Evolutionary conservation across 129 eudicot species (phyloP).

Genomic region (Cynara cardunculus): DNA sequence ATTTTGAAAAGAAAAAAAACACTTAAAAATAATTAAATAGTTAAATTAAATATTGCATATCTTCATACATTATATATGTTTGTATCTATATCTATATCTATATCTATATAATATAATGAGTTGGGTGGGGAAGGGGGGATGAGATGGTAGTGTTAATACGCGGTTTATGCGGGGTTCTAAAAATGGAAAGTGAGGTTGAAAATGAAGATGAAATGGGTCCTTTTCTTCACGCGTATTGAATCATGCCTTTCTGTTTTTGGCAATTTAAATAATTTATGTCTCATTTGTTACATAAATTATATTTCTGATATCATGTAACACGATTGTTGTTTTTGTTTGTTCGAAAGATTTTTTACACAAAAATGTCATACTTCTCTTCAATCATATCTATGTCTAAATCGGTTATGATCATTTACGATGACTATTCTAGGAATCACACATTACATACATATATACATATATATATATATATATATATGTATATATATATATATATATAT

Average conservation of each 20-base stretch:
- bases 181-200: slow-evolving; percentile 12
- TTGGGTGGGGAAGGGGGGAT: neutral
- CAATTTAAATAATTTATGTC: neutral
- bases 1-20: too few relatives aligned
- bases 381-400: neutral
- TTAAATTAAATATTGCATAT: too few relatives aligned
- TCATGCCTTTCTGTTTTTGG: neutral
- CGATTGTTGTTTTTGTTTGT: neutral
- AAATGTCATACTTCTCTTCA: neutral
- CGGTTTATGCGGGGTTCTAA: slow-evolving; percentile 25
- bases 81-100: too few relatives aligned
- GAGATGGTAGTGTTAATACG: slow-evolving; percentile 8
- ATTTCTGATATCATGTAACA: neutral
- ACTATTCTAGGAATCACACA: neutral
- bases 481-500: neutral
- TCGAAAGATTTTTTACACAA: neutral
- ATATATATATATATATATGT: too few relatives aligned
- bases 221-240: slow-evolving; percentile 22
- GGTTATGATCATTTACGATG: neutral
- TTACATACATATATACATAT: too few relatives aligned
- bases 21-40: too few relatives aligned
- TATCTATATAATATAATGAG: too few relatives aligned
- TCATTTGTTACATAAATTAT: neutral
- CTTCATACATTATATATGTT: too few relatives aligned
- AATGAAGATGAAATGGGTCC: slow-evolving; percentile 2